Conservation (phyloP, 164 flowering plant genomes). For the Chloranthus sessilifolius region DNA sequence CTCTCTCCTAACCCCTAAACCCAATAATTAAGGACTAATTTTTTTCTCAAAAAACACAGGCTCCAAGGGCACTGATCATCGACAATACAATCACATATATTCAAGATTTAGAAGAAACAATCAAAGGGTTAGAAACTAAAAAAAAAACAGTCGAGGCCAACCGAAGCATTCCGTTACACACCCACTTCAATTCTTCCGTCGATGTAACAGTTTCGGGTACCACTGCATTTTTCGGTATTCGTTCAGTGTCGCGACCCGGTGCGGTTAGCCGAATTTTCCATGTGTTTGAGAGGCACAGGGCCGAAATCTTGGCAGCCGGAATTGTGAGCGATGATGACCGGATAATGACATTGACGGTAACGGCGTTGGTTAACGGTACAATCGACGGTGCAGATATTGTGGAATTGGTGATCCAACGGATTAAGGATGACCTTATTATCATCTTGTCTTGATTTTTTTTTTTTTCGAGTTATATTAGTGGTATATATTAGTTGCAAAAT, state of each 20-base stretch:
- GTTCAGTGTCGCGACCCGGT: neutral
- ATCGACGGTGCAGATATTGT: no score
- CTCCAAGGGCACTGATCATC: neutral
- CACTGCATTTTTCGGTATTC: conserved; percentile 2
- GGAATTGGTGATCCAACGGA: neutral
- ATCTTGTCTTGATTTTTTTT: conserved; percentile 2
- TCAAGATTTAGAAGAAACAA: neutral
- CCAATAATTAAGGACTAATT: neutral
- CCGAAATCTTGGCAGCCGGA: neutral
- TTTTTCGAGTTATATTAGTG: no score
- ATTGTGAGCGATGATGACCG: neutral
- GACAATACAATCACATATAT: conserved; percentile 4
- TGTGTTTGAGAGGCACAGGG: conserved; percentile 1
- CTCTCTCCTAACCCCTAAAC: neutral
- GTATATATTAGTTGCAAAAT: no score
- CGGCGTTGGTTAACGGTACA: neutral
- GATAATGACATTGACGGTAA: neutral
- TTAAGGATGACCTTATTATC: neutral
- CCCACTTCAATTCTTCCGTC: neutral
- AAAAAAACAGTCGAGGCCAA: neutral
- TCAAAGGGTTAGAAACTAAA: neutral
- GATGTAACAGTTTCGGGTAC: neutral
- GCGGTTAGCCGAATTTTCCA: neutral
- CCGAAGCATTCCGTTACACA: neutral
- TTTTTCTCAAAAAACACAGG: neutral